Base-by-base conservation (phyloP, 2,329 filamentous ascomycete species). In the Ceratocystis diversiconidia region DNA sequence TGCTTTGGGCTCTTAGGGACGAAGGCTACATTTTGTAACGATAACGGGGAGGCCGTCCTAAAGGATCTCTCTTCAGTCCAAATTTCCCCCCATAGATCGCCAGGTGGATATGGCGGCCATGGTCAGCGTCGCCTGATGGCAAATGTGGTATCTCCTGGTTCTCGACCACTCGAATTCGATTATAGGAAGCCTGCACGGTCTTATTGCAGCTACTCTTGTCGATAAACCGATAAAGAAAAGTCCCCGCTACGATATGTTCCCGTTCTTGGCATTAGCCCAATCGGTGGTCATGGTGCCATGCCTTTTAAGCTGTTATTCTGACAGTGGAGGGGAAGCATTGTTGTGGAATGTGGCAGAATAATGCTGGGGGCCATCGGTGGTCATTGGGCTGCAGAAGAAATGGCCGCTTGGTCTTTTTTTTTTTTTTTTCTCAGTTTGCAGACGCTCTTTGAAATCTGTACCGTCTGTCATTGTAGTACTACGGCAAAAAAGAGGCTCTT, bases 21-120 rank as follows among this genome's bases (percentile, higher is more conserved):
- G 65, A 74, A n/a, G 12, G 75, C 5, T 74, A 78, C 22, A 75
- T 75, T 15, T 52, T 15, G 22, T 52, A 75, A 76, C 5, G 76
- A 80, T 7, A 75, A 78, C 5, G 75, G 72, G 0, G 75, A 78
- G n/a, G 76, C 79, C 36, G 65, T 32, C 12, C 32, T 61, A 19
- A 75, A 77, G 25, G 61, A 61, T 0, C 74, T 81, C 0, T 74
- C 92, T 12, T 81, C 80, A 0, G 78, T 89, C 60, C 81, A 80
- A 62, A 84, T 83, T 32, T 1, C 72, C 91, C 10, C 77, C 78
- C 30, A 78, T 80, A 15, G 85, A 85, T 0, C 89, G 92, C 71
- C 75, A 77, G 5, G 78, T 92, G 12, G 89, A 92, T 71, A 79
- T 92, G 48, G 82, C 83, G 12, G 80, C 85, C 71, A 74, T 92